phyloP scores from a whole-genome alignment of 2,329 filamentous ascomycete genomes.

The Exophiala alcalophila region DNA sequence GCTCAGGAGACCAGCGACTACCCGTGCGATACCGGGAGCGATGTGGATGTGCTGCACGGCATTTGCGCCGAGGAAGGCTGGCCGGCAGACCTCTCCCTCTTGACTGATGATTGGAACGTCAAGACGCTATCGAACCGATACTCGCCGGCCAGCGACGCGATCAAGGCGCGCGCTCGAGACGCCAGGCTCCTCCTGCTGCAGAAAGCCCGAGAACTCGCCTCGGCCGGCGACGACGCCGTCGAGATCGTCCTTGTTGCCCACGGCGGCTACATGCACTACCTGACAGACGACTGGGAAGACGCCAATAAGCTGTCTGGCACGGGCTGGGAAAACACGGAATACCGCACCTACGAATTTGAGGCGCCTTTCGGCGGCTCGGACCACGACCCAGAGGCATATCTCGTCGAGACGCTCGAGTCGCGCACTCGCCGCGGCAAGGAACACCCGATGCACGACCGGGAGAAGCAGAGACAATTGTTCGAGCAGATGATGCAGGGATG shows the following conservation, averaged over 20 bases:
- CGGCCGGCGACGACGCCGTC: conserved; percentile 51
- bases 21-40: conserved; percentile 72
- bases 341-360: conserved; percentile 64
- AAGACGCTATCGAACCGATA: conserved; percentile 54
- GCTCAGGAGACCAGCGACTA: conserved; percentile 74
- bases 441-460: conserved; percentile 35
- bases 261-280: conserved; percentile 78
- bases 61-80: conserved; percentile 57
- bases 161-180: conserved; percentile 60
- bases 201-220: conserved; percentile 58
- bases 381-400: conserved; percentile 40
- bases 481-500: conserved; percentile 41
- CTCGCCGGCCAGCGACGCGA: conserved; percentile 48
- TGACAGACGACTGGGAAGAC: conserved; percentile 77
- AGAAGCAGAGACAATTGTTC: conserved; percentile 41
- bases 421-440: conserved; percentile 41
- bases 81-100: conserved; percentile 61
- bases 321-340: conserved; percentile 72
- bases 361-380: conserved; percentile 32
- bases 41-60: conserved; percentile 51
- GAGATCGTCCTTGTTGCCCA: conserved; percentile 77
- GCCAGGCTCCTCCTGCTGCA: conserved; percentile 59
- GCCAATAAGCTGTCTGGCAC: conserved; percentile 45
- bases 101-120: conserved; percentile 67
- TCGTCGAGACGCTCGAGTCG: conserved; percentile 44